Base-by-base conservation (phyloP, 495 filamentous ascomycete species). In the Penicillium bialowiezense region DNA sequence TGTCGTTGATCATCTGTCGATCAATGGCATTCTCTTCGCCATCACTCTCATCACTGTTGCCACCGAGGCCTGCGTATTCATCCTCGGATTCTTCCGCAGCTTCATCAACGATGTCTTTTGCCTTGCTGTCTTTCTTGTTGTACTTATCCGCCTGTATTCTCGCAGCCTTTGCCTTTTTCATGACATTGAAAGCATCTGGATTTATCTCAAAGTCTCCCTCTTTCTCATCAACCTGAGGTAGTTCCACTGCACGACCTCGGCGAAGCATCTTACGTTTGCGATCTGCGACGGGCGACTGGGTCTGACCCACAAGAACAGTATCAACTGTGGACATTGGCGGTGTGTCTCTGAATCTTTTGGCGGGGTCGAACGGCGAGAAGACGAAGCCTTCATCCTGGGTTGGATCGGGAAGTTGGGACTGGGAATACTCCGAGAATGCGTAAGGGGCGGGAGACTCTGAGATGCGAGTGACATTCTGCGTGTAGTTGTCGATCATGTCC, bases 21-120 rank as follows among this genome's bases (percentile, higher is more conserved):
- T 86, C 80, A 32, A 80, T 80, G 28, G 80, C 82, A 40, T 86
- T 80, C 48, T 90, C 88, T 31, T 85, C 84, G 18, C 74, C 81
- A 41, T 84, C 86, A 32, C 90, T 89, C 50, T 98, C 95, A 41
- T 92, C 91, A 64, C 89, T 90, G 3, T 78, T 86, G 34, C 93
- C 93, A 38, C 95, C 95, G 33, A 97, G 74, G 2, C 95, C 95
- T 26, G 91, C 93, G 62, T 96, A 99, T 65, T 99, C 93, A 63
- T 99, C 93, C 63, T 97, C 95, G 1, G 95, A 97, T 72, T 99
- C 93, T 56, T 93, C 89, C 32, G 93, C 93, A 58, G 93, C 89
- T 52, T 97, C 93, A 51, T 97, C 80, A 14, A 99, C 73, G 74
- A 96, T 89, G 12, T 85, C 84, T 47, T 84, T 90, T 0, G 90